These are phyloP conservation scores for Yamadazyma akitaensis DNA, from an alignment of 805 yeast genomes.

Conservation along the genomic window DNA sequence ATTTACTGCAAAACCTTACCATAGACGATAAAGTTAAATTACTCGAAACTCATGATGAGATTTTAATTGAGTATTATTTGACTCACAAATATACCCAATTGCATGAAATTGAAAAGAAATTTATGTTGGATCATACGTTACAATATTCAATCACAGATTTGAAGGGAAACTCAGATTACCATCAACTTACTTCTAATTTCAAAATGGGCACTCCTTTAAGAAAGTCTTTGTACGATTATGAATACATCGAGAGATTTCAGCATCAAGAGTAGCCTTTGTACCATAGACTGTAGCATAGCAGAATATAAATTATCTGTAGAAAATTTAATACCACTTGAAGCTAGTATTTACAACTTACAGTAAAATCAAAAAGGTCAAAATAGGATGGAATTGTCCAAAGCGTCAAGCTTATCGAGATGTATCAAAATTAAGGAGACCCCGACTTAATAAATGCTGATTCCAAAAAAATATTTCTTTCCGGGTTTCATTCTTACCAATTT, in stretches of 20 bases:
- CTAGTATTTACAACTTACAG: too few species aligned
- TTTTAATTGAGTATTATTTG: constrained; percentile 25
- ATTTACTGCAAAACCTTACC: constrained; percentile 14
- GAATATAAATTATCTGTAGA: too few species aligned
- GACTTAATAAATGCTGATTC: too few species aligned
- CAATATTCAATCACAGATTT: constrained; percentile 16
- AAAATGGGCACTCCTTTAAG: constrained; percentile 25
- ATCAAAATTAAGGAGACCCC: too few species aligned
- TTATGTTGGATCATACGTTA: constrained; percentile 19
- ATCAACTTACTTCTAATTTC: constrained; percentile 23
- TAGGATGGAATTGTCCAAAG: too few species aligned
- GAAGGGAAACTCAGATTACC: constrained; percentile 20
- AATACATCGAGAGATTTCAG: constrained; percentile 20
- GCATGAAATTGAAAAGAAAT: constrained; percentile 23
- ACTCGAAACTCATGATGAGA: constrained; percentile 19
- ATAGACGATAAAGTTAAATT: constrained; percentile 22
- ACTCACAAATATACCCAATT: constrained; percentile 23
- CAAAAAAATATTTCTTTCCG: too few species aligned
- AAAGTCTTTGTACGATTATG: constrained; percentile 24
- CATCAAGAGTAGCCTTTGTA: constrained; percentile 9
- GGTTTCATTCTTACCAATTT: too few species aligned
- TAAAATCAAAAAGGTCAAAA: too few species aligned
- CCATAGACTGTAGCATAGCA: not conserved
- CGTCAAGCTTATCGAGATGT: too few species aligned
- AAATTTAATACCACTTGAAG: too few species aligned